phyloP scores from a whole-genome alignment of 345 rosid species.

The Brassica carinata region DNA sequence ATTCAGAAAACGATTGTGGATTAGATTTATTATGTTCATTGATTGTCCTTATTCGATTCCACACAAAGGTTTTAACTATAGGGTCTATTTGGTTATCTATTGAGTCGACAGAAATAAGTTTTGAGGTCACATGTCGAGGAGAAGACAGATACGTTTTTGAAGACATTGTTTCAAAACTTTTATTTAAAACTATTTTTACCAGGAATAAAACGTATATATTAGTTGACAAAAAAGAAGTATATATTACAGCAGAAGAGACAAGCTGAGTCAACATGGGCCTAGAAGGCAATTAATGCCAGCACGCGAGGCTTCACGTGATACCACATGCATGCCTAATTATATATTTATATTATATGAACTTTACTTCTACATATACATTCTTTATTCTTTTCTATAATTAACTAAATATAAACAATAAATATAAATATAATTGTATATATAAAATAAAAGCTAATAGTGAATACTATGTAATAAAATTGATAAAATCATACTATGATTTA shows the following conservation, averaged over 20 bases:
- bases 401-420: too few relatives aligned
- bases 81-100: background rate
- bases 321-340: constrained; percentile 43
- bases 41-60: background rate
- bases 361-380: too few relatives aligned
- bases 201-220: constrained; percentile 3
- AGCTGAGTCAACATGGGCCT: constrained; percentile 42
- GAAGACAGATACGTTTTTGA: constrained; percentile 36
- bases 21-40: background rate
- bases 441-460: too few relatives aligned
- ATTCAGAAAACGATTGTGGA: background rate
- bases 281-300: constrained; percentile 48
- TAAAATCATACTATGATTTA: too few relatives aligned
- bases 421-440: too few relatives aligned
- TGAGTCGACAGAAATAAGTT: background rate
- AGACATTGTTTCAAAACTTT: constrained; percentile 4
- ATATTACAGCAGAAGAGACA: background rate
- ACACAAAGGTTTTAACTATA: background rate
- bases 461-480: too few relatives aligned
- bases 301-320: constrained; percentile 50
- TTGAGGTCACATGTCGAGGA: constrained; percentile 40
- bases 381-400: too few relatives aligned
- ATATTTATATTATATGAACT: too few relatives aligned
- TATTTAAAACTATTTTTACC: background rate
- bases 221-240: too few relatives aligned